These are phyloP conservation scores for Lupinus albus DNA, from an alignment of 306 rosid genomes.

Conservation along the genomic window DNA sequence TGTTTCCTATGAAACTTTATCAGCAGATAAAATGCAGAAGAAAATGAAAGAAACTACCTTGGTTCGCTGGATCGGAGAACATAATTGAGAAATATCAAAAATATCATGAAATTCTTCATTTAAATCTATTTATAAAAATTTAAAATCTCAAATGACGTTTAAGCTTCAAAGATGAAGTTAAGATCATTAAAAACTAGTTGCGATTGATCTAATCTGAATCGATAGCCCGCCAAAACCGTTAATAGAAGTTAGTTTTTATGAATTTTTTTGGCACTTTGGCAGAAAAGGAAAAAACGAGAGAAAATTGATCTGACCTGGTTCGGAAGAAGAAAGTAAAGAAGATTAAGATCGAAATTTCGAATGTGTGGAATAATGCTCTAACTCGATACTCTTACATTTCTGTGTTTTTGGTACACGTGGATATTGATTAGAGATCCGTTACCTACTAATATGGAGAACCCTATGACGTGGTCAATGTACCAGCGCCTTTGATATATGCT, in stretches of 20 bases:
- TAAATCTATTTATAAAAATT: not conserved
- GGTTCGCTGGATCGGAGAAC: conserved; percentile 31
- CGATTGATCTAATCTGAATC: conserved; percentile 21
- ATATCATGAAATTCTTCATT: conserved; percentile 24
- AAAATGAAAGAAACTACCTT: conserved; percentile 36
- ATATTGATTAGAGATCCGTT: conserved; percentile 8
- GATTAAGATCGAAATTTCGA: conserved; percentile 39
- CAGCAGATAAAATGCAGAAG: conserved; percentile 14
- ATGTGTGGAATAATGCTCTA: conserved; percentile 33
- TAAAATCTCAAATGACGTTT: conserved; percentile 20
- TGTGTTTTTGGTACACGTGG: conserved; percentile 42
- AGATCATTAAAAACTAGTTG: conserved; percentile 2
- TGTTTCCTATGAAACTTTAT: not conserved
- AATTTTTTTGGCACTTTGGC: too few relatives aligned
- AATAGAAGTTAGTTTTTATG: conserved; percentile 3
- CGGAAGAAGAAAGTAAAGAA: not conserved
- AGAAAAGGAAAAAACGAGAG: not conserved
- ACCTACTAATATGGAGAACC: conserved; percentile 42
- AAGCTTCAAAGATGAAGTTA: conserved; percentile 16
- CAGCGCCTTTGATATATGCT: not conserved
- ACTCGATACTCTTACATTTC: conserved; percentile 6
- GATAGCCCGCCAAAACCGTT: conserved; percentile 41
- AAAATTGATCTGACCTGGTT: conserved; percentile 46
- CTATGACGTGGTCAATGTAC: conserved; percentile 35
- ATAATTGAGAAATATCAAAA: not conserved